A percentile compares a stretch with the other conserved stretches of the same genome.
phyloP scores from a whole-genome alignment of 1,284 basidiomycete species.

The Leccinum variabile region DNA sequence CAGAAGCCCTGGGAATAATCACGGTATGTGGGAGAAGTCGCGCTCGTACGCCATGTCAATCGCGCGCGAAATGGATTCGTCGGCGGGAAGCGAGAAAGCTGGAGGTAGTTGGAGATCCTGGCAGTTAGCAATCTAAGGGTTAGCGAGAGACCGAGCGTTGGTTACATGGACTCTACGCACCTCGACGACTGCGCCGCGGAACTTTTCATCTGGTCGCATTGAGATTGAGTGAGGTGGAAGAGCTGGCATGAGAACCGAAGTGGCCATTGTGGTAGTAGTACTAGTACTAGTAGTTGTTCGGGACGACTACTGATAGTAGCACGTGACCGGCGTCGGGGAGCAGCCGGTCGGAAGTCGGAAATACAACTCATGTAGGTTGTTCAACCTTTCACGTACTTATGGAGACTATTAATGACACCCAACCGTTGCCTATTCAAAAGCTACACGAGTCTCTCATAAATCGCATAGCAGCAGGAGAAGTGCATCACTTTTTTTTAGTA shows the following conservation, averaged over 20 bases:
- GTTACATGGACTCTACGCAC: conserved; percentile 36
- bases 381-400: background rate
- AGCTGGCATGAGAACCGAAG: conserved; percentile 9
- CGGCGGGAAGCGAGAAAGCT: conserved; percentile 77
- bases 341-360: background rate
- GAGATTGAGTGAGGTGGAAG: background rate
- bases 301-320: background rate
- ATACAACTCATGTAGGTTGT: background rate
- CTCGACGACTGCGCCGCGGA: conserved; percentile 81
- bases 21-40: conserved; percentile 92
- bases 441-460: conserved; percentile 77
- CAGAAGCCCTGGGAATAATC: conserved; percentile 23
- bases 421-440: conserved; percentile 60
- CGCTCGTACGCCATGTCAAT: conserved; percentile 86
- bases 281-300: background rate
- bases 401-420: conserved; percentile 2
- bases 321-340: background rate
- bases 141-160: conserved; percentile 3
- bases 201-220: conserved; percentile 49
- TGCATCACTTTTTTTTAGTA: conserved; percentile 29
- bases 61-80: conserved; percentile 70
- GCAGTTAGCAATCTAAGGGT: background rate
- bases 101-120: conserved; percentile 89
- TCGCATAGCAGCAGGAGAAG: conserved; percentile 82
- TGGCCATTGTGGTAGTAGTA: background rate